Evolutionary conservation across 352 stramenopile genomes (phyloP).

Genomic region (Achlya hypogyna): DNA sequence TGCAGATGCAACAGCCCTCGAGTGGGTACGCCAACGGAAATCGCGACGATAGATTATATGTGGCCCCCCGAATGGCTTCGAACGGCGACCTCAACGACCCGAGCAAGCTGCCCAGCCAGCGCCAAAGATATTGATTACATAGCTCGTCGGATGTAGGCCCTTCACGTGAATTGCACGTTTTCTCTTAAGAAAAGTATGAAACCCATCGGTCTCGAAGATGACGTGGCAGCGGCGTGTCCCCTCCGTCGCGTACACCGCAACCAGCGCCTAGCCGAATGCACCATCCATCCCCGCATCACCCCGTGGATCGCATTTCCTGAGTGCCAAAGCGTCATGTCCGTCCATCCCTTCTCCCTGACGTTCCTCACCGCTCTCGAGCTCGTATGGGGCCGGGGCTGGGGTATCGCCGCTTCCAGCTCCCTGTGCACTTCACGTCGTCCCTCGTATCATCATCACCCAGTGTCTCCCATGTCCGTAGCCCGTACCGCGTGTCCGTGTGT

Average conservation of each 20-base stretch:
- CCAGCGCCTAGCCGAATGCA: no score
- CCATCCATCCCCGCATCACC: no score
- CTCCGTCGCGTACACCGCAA: background rate
- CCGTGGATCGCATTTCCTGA: no score
- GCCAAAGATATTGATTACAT: conserved; percentile 20
- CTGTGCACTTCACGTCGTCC: no score
- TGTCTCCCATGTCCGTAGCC: background rate
- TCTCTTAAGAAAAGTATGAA: conserved; percentile 15
- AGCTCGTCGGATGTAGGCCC: background rate
- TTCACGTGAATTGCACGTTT: conserved; percentile 13
- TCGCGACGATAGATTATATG: conserved; percentile 19
- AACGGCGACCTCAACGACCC: background rate
- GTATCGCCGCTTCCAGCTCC: no score
- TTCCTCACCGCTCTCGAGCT: no score
- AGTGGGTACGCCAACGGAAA: conserved; percentile 8
- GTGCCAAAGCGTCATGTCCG: no score
- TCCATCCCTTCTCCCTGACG: no score
- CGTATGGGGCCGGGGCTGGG: no score
- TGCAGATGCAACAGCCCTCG: conserved; percentile 9
- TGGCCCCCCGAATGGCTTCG: conserved; percentile 4
- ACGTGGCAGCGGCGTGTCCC: no score
- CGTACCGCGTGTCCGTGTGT: no score
- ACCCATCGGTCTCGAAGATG: no score
- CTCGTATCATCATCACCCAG: background rate
- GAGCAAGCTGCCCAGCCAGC: conserved; percentile 8